phyloP scores from a whole-genome alignment of 2,329 filamentous ascomycete species.

The Chaetomium strumarium region DNA sequence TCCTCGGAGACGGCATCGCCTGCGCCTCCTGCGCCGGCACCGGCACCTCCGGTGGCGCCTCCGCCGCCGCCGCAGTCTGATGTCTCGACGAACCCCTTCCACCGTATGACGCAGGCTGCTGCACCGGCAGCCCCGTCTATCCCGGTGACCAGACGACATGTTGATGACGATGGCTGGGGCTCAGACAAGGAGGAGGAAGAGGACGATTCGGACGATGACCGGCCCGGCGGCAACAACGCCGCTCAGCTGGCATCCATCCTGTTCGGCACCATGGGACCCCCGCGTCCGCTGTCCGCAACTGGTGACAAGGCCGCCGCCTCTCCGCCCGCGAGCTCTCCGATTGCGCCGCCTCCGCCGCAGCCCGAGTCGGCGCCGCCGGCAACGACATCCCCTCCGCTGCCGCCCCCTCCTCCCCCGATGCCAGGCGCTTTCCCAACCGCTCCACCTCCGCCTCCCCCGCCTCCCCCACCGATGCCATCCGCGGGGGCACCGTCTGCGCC shows the following conservation, averaged over 20 bases:
- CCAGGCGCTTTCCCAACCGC: conserved; percentile 20
- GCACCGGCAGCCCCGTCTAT: conserved; percentile 43
- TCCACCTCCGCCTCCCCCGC: conserved; percentile 34
- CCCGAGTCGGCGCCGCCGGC: conserved; percentile 30
- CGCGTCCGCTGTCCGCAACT: conserved; percentile 77
- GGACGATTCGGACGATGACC: conserved; percentile 65
- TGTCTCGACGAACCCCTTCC: conserved; percentile 92
- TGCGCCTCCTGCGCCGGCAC: conserved; percentile 32
- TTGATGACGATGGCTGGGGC: conserved; percentile 72
- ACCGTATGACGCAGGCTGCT: conserved; percentile 68
- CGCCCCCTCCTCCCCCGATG: conserved; percentile 27
- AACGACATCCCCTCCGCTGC: conserved; percentile 26
- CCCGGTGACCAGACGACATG: conserved; percentile 48
- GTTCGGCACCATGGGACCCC: conserved; percentile 95
- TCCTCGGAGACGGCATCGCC: conserved; percentile 48
- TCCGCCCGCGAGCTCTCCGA: conserved; percentile 32
- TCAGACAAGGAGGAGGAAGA: conserved; percentile 60
- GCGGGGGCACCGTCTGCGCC: conserved; percentile 28
- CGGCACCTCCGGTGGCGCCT: conserved; percentile 38
- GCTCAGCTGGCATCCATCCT: conserved; percentile 91
- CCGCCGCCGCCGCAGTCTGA: conserved; percentile 35
- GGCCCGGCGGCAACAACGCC: conserved; percentile 73
- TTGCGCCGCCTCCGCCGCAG: conserved; percentile 36
- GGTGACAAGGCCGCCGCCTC: conserved; percentile 56
- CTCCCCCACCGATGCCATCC: conserved; percentile 34